Base-by-base conservation (phyloP, 1,284 basidiomycete genomes). In the Agaricales sp. region DNA sequence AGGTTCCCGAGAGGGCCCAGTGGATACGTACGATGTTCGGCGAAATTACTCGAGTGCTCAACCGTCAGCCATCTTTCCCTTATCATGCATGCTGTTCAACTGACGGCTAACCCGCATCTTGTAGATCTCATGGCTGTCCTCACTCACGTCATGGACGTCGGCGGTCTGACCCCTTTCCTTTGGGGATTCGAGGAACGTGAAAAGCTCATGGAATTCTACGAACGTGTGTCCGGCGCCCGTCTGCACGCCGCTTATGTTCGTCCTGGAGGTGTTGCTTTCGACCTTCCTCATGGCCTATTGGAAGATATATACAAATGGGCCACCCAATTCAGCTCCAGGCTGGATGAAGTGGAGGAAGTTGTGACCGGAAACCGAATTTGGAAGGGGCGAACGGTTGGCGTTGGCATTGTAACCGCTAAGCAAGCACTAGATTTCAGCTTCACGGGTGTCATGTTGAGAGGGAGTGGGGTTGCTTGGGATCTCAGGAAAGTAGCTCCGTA, bases 141-240 rank as follows among this genome's bases (percentile, higher is more conserved):
- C 41, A 92, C 95, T 22, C 91, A 96, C 70, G 84, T 87, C 48
- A 92, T 92, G 90, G 92, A 96, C 62, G 95, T 99, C 54, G 96
- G 95, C 64, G 95, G 92, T 54, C 77, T 99, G 4, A 99, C 96
- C 1, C 96, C 95, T 45, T 99, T 98, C 85, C 75, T 99, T 37
- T 99, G 93, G 94, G 96, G 94, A 61, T 98, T 99, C 75, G 95
- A 99, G 70, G 95, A 99, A 70, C 92, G 95, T 56, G 95, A 99
- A 71, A 98, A 99, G 75, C 82, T 99, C 57, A 98, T 98, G 95
- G 95, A 99, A 67, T 99, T 99, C 70, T 98, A 99, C 69, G 95
- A 99, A 70, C 92, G 95, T 51, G 94, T 99, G 26, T 98, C 94
- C 6, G 95, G 95, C 58, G 95, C 95, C 2, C 92, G 95, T 53